Evolutionary conservation across 202 grass and related monocot genomes (phyloP), one percentile per base, ranked within the genome.

Genomic region (Digitaria exilis): DNA sequence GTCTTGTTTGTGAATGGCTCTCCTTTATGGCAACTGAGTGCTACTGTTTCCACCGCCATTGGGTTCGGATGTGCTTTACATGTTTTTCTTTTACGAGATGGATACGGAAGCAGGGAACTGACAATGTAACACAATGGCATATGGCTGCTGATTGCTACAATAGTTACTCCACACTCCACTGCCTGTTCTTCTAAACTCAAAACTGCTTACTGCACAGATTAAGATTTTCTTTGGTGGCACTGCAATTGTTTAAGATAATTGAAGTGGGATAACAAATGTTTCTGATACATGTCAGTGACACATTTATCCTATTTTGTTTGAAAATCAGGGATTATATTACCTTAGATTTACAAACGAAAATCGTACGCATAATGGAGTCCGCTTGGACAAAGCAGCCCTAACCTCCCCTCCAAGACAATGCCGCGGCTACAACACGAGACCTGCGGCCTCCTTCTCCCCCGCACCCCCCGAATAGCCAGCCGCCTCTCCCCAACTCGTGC

Each of bases 351-450:
- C 5, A n/a, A 24, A 64, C 35, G 26, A 35, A 29, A 54, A 75
- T 44, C 49, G 34, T 80, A 42, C 6, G 26, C 41, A 4, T 17
- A 75, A 56, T 31, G 49, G 62, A 69, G 9, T 60, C 28, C 59
- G 16, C 16, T 30, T 67, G 22, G 25, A 43, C 75, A 73, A 78
- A 64, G 32, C 54, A 71, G 71, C 32, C 73, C 65, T 64, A 35
- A 46, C 73, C 65, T 72, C 65, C 9, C 26, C 58, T 79, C 80
- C 86, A 88, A 84, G 75, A 24, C 67, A 73, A 60, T 16, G 62
- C 4, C 50, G 26, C 41, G 29, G 12, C 29, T 64, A 37, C n/a
- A 65, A 16, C 69, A n/a, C 57, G 2, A 12, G 4, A 0, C 15
- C n/a, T n/a, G n/a, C 65, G 13, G 30, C 13, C 21, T n/a, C n/a